Percentiles rank a stretch among this genome's conserved stretches.
These are phyloP conservation scores for Drechslera avenae DNA, from an alignment of 2,329 filamentous ascomycete species.

Conservation along the genomic window DNA sequence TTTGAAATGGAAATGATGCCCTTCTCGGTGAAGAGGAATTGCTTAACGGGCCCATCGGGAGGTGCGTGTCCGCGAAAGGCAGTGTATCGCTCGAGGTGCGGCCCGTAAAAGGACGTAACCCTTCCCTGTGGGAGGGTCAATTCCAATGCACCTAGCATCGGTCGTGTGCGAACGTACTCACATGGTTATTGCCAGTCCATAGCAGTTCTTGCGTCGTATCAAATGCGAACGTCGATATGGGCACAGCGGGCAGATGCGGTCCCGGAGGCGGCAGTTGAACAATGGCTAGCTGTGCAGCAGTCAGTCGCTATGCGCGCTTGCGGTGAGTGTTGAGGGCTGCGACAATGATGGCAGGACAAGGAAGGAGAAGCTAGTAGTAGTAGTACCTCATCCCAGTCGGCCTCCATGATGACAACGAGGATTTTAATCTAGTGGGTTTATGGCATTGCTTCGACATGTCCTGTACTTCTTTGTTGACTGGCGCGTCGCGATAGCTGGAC, in stretches of 20 bases:
- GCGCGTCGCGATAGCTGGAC: constrained; percentile 23
- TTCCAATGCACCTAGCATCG: neutral
- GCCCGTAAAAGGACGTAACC: constrained; percentile 84
- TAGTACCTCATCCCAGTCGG: constrained; percentile 57
- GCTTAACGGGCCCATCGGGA: constrained; percentile 77
- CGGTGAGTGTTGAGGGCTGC: neutral
- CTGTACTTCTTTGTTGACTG: constrained; percentile 23
- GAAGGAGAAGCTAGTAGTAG: neutral
- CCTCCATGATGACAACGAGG: constrained; percentile 52
- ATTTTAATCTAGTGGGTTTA: constrained; percentile 26
- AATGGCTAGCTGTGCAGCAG: constrained; percentile 69
- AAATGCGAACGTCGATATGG: constrained; percentile 82
- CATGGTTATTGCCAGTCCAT: constrained; percentile 91
- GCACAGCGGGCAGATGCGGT: constrained; percentile 68
- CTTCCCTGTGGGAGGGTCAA: constrained; percentile 67
- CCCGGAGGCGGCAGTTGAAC: constrained; percentile 79
- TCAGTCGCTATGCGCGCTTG: constrained; percentile 18
- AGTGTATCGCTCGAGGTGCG: constrained; percentile 85
- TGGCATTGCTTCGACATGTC: constrained; percentile 35
- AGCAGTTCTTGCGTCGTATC: constrained; percentile 87
- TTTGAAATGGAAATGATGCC: constrained; percentile 86
- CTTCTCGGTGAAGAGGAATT: constrained; percentile 88
- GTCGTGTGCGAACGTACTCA: constrained; percentile 53
- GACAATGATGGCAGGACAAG: constrained; percentile 3
- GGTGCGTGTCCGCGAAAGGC: constrained; percentile 80